These are phyloP conservation scores for Cudoniella acicularis DNA, from an alignment of 495 filamentous ascomycete genomes.

Conservation along the genomic window DNA sequence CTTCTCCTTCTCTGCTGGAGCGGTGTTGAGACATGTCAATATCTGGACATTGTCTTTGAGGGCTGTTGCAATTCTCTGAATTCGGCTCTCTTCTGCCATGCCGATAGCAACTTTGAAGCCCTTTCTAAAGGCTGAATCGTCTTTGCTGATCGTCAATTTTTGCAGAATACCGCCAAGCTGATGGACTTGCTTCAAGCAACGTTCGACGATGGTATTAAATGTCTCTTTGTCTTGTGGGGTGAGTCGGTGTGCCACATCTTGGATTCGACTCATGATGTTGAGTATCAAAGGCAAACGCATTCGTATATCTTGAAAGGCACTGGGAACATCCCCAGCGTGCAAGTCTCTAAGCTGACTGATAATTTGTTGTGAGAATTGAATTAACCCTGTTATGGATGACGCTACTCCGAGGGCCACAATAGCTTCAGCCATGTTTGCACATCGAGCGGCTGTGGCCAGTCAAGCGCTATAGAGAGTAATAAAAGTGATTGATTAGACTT, in stretches of 20 bases:
- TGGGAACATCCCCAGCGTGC: neutral
- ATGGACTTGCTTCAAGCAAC: conserved; percentile 1
- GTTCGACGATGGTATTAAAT: conserved; percentile 1
- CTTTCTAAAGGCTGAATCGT: neutral
- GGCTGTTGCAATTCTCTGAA: neutral
- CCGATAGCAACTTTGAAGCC: neutral
- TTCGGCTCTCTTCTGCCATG: neutral
- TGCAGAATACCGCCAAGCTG: neutral
- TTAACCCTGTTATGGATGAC: neutral
- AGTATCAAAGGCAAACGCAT: conserved; percentile 2
- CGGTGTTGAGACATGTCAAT: neutral
- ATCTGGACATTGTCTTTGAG: neutral
- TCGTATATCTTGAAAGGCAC: neutral
- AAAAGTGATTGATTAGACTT: neutral
- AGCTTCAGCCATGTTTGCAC: conserved; percentile 1
- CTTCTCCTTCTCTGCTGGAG: neutral
- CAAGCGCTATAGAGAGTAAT: neutral
- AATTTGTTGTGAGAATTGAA: neutral
- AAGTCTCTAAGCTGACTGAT: conserved; percentile 2
- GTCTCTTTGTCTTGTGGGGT: neutral
- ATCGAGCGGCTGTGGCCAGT: neutral
- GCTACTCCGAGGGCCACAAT: neutral
- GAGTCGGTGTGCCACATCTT: neutral
- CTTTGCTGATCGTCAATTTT: neutral
- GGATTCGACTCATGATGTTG: conserved; percentile 1